Evolutionary conservation across 257 asterid genomes (phyloP).

Genomic region (Fraxinus anomala): DNA sequence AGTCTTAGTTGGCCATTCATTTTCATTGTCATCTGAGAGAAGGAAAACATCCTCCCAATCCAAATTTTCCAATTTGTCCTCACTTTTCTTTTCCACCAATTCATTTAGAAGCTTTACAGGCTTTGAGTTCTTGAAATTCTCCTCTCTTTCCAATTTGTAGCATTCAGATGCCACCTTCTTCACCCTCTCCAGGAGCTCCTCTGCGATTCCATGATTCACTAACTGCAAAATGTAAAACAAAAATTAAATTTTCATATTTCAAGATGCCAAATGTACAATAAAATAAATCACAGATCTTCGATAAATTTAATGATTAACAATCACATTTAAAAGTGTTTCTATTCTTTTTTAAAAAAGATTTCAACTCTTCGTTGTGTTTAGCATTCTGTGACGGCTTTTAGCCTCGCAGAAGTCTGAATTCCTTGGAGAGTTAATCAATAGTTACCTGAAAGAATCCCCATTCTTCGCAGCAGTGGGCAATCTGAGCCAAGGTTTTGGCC

Average conservation of each 20-base stretch:
- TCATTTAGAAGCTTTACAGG: conserved; percentile 49
- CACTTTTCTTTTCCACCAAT: conserved; percentile 39
- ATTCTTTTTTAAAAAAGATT: too few species aligned
- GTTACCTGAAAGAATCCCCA: conserved; percentile 76
- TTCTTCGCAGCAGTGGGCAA: conserved; percentile 51
- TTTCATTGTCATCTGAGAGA: conserved; percentile 55
- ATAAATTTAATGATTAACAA: too few species aligned
- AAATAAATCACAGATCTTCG: neutral
- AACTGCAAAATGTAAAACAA: conserved; percentile 30
- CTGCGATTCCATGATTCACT: conserved; percentile 64
- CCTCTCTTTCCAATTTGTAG: conserved; percentile 58
- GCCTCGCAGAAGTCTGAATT: too few species aligned
- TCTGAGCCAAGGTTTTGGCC: conserved; percentile 46
- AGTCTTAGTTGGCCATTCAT: conserved; percentile 68
- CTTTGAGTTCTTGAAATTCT: conserved; percentile 45
- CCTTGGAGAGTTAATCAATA: neutral
- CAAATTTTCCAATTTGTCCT: conserved; percentile 36
- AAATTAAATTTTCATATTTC: neutral
- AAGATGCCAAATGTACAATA: neutral
- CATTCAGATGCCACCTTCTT: conserved; percentile 56
- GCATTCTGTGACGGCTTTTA: too few species aligned
- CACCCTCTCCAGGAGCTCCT: conserved; percentile 60
- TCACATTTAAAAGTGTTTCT: too few species aligned
- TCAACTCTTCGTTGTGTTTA: too few species aligned
- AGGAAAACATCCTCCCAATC: conserved; percentile 85